Evolutionary conservation across 441 rosid species (phyloP), one percentile per base, ranked within the genome.

Genomic region (Rhodomyrtus psidioides): DNA sequence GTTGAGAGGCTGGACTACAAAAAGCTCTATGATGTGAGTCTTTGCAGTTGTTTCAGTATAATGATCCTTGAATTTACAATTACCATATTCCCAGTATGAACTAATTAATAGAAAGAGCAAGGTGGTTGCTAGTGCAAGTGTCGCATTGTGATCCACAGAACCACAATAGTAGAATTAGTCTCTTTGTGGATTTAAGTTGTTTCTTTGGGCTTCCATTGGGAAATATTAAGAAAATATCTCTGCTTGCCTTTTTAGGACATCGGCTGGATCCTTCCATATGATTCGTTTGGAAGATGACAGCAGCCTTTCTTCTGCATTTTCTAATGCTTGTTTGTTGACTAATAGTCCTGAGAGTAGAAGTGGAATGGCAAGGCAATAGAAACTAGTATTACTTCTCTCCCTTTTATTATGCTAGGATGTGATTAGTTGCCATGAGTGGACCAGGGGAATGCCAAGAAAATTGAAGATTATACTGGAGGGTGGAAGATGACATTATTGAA

Each of bases 1-100:
- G 89, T 91, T 62, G 94, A 92, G 86, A 93, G 96, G 89, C 91
- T 98, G 92, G 97, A 98, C 93, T 98, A 98, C 96, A 96, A 94
- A 92, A 95, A 89, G 90, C 91, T 98, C 53, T 92, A 94, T 88
- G 96, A 95, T 90, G 99, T 98, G 90, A 94, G 99, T 91, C 70
- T 55, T 85, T 85, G 87, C 85, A 83, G 30, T 88, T 57, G 76
- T 57, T 83, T 76, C 53, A 85, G 60, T n/a, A n/a, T 55, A 27
- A 10, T 51, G 65, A 39, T 70, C 39, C 42, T 70, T 39, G 49
- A 70, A 70, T 70, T 34, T 70, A 6, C n/a, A 39, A 39, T 70
- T 39, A 10, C 79, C 49, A 70, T 34, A 9, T 70, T 70, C 21
- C n/a, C 79, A 39, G 79, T 10, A 39, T 39, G 15, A 34, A 42